These are phyloP conservation scores for Metschnikowia kofuensis DNA, from an alignment of 805 yeast genomes.

Conservation along the genomic window DNA sequence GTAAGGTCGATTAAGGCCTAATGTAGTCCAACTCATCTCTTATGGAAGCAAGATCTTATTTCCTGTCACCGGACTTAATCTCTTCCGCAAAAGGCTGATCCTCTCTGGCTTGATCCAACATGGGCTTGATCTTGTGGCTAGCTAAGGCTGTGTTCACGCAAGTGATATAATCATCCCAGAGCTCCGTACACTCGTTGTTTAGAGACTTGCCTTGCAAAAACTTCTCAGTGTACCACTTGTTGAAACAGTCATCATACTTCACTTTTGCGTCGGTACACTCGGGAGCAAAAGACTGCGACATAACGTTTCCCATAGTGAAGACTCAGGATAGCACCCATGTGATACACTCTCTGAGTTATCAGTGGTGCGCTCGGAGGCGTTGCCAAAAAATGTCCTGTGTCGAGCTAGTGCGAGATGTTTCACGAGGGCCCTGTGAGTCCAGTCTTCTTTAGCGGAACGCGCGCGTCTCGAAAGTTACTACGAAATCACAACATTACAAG, in stretches of 20 bases:
- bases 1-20: no score
- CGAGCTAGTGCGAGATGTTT: background rate
- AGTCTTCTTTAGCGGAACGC: background rate
- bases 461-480: background rate
- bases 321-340: background rate
- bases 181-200: conserved; percentile 84
- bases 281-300: conserved; percentile 85
- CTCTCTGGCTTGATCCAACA: conserved; percentile 82
- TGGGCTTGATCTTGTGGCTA: conserved; percentile 73
- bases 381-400: background rate
- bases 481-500: background rate
- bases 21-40: no score
- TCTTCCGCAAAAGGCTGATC: conserved; percentile 69
- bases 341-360: background rate
- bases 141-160: conserved; percentile 75
- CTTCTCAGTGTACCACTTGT: conserved; percentile 88
- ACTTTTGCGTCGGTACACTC: conserved; percentile 88
- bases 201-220: conserved; percentile 53
- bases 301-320: conserved; percentile 38
- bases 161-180: conserved; percentile 85
- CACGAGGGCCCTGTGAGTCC: no score
- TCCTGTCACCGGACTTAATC: background rate
- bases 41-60: background rate
- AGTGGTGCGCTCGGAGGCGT: background rate
- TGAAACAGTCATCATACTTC: conserved; percentile 89